phyloP scores from a whole-genome alignment of 495 filamentous ascomycete species.

The Penicillium soppii region DNA sequence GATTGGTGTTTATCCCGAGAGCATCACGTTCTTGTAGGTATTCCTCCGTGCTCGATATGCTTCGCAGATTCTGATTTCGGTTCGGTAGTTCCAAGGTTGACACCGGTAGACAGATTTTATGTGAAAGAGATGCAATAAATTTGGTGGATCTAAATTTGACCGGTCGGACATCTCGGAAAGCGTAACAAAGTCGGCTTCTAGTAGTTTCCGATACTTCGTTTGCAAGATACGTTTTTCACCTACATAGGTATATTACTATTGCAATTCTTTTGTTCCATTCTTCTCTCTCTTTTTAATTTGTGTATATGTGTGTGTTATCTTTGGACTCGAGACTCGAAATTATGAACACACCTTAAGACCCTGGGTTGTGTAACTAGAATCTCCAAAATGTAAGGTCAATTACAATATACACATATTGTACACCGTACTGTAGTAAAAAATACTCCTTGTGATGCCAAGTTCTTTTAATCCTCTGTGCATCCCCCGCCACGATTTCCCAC shows the following conservation, averaged over 20 bases:
- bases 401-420: too few species aligned
- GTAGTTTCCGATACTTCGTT: slow-evolving; percentile 9
- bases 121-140: background rate
- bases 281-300: too few species aligned
- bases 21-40: slow-evolving; percentile 6
- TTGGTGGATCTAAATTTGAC: slow-evolving; percentile 9
- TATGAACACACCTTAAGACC: background rate
- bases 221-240: too few species aligned
- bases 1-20: slow-evolving; percentile 29
- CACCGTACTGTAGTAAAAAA: background rate
- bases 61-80: background rate
- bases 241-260: too few species aligned
- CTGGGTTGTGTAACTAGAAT: slow-evolving; percentile 11
- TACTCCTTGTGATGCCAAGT: slow-evolving; percentile 9
- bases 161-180: slow-evolving; percentile 21
- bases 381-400: too few species aligned
- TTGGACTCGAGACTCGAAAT: slow-evolving; percentile 3
- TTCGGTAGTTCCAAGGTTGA: background rate
- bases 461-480: slow-evolving; percentile 22
- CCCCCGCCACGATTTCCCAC: slow-evolving; percentile 34
- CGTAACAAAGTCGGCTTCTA: slow-evolving; percentile 4
- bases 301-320: background rate
- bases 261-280: too few species aligned
- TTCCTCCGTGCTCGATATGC: background rate
- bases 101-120: background rate